These are phyloP conservation scores for Coffea eugenioides DNA, from an alignment of 257 asterid genomes.

Conservation along the genomic window DNA sequence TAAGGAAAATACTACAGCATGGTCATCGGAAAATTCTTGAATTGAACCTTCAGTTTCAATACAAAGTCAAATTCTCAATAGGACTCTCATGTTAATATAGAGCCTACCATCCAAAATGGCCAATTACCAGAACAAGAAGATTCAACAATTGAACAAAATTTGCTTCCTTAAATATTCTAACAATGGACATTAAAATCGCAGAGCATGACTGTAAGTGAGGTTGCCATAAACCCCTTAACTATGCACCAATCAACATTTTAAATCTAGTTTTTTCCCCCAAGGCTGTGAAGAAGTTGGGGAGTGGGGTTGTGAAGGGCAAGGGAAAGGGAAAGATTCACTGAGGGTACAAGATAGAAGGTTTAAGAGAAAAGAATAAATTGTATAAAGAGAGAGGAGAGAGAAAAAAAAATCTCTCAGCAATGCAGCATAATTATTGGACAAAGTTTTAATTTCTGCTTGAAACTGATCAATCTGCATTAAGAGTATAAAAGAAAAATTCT, in stretches of 20 bases:
- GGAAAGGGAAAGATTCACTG: neutral
- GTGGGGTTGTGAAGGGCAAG: neutral
- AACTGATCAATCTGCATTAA: constrained; percentile 61
- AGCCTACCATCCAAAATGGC: neutral
- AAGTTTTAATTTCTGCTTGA: constrained; percentile 71
- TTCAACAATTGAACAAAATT: neutral
- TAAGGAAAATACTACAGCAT: neutral
- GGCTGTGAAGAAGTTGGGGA: neutral
- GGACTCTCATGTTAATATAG: neutral
- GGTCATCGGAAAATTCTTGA: neutral
- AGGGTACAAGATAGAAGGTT: neutral
- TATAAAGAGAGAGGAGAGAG: neutral
- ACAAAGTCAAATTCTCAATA: neutral
- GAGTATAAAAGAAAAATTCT: neutral
- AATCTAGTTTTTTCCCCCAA: neutral
- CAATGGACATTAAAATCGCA: neutral
- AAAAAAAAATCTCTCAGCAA: constrained; percentile 39
- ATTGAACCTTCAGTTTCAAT: neutral
- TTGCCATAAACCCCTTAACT: too few species aligned
- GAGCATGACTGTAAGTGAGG: too few species aligned
- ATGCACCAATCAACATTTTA: too few species aligned
- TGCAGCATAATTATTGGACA: constrained; percentile 91
- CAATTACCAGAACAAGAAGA: neutral
- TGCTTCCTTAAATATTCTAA: neutral
- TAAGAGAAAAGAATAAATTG: neutral